A percentile compares a stretch with the other conserved stretches of the same genome.
Evolutionary conservation across 306 rosid species (phyloP).

Genomic region (Prinsepia uniflora): DNA sequence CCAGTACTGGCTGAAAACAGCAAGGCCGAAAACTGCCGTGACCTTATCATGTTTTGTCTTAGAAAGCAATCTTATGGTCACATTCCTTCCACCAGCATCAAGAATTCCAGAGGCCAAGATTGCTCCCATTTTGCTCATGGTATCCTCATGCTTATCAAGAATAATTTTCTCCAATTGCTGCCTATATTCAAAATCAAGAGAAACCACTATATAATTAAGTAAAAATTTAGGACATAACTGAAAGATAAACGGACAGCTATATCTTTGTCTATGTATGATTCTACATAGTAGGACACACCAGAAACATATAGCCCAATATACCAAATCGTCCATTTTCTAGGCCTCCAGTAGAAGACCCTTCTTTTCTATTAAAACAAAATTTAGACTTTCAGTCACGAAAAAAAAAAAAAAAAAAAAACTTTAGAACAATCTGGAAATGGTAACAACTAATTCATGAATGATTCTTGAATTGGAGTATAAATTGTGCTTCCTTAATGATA

Average conservation of each 20-base stretch:
- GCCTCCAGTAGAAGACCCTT: not conserved
- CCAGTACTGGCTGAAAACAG: slow-evolving; percentile 98
- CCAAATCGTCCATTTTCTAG: not conserved
- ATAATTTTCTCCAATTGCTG: slow-evolving; percentile 93
- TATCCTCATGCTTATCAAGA: slow-evolving; percentile 96
- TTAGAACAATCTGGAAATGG: too few relatives aligned
- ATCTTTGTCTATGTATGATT: not conserved
- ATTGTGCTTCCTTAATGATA: too few relatives aligned
- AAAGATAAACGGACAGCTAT: not conserved
- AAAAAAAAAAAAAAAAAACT: too few relatives aligned
- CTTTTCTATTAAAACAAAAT: too few relatives aligned
- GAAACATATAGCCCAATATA: not conserved
- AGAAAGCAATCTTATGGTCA: slow-evolving; percentile 76
- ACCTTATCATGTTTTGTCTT: slow-evolving; percentile 92
- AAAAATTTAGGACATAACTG: not conserved
- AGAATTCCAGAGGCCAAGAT: slow-evolving; percentile 96
- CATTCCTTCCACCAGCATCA: slow-evolving; percentile 99
- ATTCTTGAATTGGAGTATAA: too few relatives aligned
- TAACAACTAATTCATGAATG: too few relatives aligned
- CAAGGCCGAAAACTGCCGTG: slow-evolving; percentile 97
- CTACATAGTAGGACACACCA: not conserved
- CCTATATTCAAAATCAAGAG: slow-evolving; percentile 33
- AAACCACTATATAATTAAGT: not conserved
- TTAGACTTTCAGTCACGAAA: too few relatives aligned
- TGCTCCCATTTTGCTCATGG: slow-evolving; percentile 99